Percentiles rank a stretch among this genome's conserved stretches.
These are phyloP conservation scores for Sporothrix schenckii DNA, from an alignment of 2,329 filamentous ascomycete genomes.

Conservation along the genomic window DNA sequence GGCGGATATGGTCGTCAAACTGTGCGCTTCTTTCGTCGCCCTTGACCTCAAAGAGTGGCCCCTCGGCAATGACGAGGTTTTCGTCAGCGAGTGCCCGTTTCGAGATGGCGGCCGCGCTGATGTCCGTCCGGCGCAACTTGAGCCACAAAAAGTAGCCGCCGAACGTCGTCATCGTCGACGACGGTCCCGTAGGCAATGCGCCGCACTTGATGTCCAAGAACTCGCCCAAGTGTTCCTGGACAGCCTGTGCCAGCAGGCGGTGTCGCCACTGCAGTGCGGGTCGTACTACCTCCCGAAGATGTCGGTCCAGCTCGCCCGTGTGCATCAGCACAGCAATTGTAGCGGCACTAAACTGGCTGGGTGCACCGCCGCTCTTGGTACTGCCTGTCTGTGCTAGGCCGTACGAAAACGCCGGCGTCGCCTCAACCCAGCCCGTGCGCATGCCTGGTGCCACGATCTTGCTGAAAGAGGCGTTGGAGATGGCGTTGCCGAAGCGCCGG, in stretches of 20 bases:
- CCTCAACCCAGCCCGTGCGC: conserved; percentile 87
- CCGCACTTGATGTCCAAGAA: conserved; percentile 55
- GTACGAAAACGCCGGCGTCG: conserved; percentile 57
- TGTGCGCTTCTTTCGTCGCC: conserved; percentile 56
- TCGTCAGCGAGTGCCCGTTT: conserved; percentile 62
- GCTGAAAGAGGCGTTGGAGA: conserved; percentile 87
- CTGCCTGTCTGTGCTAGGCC: conserved; percentile 58
- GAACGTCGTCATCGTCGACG: conserved; percentile 57
- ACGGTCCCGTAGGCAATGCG: conserved; percentile 38
- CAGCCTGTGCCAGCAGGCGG: conserved; percentile 59
- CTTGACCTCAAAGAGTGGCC: conserved; percentile 69
- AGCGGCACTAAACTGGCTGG: conserved; percentile 54
- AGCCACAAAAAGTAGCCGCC: conserved; percentile 91
- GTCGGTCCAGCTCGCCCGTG: conserved; percentile 50
- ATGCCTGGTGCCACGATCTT: conserved; percentile 83
- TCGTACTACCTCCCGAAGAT: conserved; percentile 49
- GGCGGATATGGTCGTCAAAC: conserved; percentile 64
- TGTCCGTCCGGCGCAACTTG: conserved; percentile 54
- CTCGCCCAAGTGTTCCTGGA: conserved; percentile 63
- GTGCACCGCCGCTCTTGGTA: conserved; percentile 60
- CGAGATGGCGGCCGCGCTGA: conserved; percentile 60
- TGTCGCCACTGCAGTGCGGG: conserved; percentile 55
- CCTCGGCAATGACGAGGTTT: conserved; percentile 68
- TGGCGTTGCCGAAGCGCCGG: conserved; percentile 69
- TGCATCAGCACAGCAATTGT: conserved; percentile 55